Percentiles rank a stretch among this genome's conserved stretches.
Conservation (phyloP, 345 rosid species). For the Draba incana region DNA sequence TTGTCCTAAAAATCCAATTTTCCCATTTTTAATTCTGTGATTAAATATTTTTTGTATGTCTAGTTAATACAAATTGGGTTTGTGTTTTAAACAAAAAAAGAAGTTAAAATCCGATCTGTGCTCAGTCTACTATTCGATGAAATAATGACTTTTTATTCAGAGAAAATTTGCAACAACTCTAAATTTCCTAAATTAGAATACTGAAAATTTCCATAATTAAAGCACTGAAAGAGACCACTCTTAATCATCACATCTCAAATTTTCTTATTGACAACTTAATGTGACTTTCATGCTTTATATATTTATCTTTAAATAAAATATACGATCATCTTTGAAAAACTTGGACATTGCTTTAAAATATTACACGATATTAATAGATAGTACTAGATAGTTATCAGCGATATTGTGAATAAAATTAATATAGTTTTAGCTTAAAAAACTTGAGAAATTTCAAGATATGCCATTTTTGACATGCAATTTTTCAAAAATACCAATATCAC, state of each 20-base stretch:
- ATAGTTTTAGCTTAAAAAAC: too few relatives aligned
- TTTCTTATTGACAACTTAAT: conserved; percentile 13
- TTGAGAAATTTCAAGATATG: too few relatives aligned
- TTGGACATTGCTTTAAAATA: conserved; percentile 6
- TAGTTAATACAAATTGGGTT: not conserved
- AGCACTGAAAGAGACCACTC: conserved; percentile 28
- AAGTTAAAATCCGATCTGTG: not conserved
- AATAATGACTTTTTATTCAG: not conserved
- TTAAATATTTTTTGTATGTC: not conserved
- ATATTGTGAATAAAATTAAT: too few relatives aligned
- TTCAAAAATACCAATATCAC: too few relatives aligned
- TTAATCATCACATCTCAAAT: conserved; percentile 23
- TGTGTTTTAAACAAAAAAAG: not conserved
- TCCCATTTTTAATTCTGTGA: too few relatives aligned
- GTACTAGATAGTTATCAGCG: too few relatives aligned
- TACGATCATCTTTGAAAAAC: conserved; percentile 20
- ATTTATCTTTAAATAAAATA: conserved; percentile 28
- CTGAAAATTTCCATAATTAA: not conserved
- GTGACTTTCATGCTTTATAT: conserved; percentile 24
- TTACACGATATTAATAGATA: not conserved
- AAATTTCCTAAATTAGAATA: conserved; percentile 10
- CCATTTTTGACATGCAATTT: too few relatives aligned
- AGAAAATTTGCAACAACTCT: not conserved
- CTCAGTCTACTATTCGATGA: not conserved
- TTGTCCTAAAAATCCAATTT: too few relatives aligned